These are phyloP conservation scores for Didymella pomorum DNA, from an alignment of 2,329 filamentous ascomycete species.

Conservation along the genomic window DNA sequence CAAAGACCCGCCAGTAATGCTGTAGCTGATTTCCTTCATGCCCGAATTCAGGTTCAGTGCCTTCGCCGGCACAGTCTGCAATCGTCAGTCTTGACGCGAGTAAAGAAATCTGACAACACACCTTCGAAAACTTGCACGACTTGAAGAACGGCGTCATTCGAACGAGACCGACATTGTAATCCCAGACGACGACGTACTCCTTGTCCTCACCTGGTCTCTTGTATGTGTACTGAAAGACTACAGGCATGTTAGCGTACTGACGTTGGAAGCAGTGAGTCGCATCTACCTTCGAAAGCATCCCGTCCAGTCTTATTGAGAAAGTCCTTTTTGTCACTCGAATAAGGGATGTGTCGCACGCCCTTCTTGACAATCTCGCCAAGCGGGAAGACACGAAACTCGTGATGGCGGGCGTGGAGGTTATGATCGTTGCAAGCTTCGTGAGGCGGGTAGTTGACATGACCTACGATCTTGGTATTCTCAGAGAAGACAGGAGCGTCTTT, in stretches of 20 bases:
- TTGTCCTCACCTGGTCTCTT: constrained; percentile 69
- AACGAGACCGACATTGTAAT: constrained; percentile 93
- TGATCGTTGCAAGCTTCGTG: constrained; percentile 68
- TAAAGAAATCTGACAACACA: constrained; percentile 49
- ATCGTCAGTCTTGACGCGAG: constrained; percentile 22
- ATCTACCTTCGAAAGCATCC: constrained; percentile 84
- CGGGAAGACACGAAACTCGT: constrained; percentile 71
- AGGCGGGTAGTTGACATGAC: constrained; percentile 75
- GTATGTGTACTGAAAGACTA: constrained; percentile 88
- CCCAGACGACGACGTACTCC: constrained; percentile 88
- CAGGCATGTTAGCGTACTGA: constrained; percentile 19
- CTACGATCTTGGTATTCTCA: constrained; percentile 66
- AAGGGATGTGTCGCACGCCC: constrained; percentile 75
- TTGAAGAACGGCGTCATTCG: constrained; percentile 96
- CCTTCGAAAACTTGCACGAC: constrained; percentile 86
- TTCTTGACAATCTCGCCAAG: constrained; percentile 64
- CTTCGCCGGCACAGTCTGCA: constrained; percentile 85
- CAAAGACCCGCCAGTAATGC: constrained; percentile 91
- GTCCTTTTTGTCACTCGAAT: constrained; percentile 91
- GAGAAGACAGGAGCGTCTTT: constrained; percentile 72
- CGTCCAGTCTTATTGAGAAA: constrained; percentile 87
- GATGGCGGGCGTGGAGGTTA: constrained; percentile 65
- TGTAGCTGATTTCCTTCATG: constrained; percentile 87
- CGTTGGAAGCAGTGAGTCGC: background rate
- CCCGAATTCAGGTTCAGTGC: constrained; percentile 75